Evolutionary conservation across 2,329 filamentous ascomycete genomes (phyloP).

Genomic region (Aschersonia sp.): DNA sequence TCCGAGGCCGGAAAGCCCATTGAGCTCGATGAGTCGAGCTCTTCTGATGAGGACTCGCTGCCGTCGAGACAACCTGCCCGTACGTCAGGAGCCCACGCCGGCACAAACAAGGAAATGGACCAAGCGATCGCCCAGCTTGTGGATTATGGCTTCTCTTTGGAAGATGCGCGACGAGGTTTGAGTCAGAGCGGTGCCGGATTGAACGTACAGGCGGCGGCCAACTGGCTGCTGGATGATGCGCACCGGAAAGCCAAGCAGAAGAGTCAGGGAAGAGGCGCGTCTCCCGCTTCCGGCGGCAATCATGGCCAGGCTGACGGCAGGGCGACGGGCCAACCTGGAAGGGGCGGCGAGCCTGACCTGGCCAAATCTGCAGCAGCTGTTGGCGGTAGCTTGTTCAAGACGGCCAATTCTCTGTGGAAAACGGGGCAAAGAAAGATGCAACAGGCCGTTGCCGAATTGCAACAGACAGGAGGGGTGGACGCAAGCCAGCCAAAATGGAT

Average conservation of each 20-base stretch:
- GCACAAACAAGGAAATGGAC: conserved; percentile 38
- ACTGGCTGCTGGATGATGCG: conserved; percentile 82
- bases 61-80: conserved; percentile 7
- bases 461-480: conserved; percentile 44
- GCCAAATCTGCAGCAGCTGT: conserved; percentile 70
- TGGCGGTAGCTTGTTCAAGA: conserved; percentile 77
- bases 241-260: conserved; percentile 72
- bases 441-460: conserved; percentile 80
- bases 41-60: conserved; percentile 25
- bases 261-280: conserved; percentile 35
- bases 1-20: conserved; percentile 42
- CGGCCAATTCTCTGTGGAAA: conserved; percentile 91
- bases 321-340: conserved; percentile 28
- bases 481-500: conserved; percentile 89
- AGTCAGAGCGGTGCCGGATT: conserved; percentile 65
- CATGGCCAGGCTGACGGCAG: conserved; percentile 12
- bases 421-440: conserved; percentile 85
- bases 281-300: not conserved
- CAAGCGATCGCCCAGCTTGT: conserved; percentile 76
- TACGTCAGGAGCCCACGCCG: conserved; percentile 10
- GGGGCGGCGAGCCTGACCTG: conserved; percentile 52
- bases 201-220: conserved; percentile 75
- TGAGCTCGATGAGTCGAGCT: conserved; percentile 31
- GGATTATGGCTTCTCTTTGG: conserved; percentile 84
- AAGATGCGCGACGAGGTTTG: conserved; percentile 70